Evolutionary conservation across 495 filamentous ascomycete species (phyloP).

Genomic region (Hyphodiscus hymeniophilus): DNA sequence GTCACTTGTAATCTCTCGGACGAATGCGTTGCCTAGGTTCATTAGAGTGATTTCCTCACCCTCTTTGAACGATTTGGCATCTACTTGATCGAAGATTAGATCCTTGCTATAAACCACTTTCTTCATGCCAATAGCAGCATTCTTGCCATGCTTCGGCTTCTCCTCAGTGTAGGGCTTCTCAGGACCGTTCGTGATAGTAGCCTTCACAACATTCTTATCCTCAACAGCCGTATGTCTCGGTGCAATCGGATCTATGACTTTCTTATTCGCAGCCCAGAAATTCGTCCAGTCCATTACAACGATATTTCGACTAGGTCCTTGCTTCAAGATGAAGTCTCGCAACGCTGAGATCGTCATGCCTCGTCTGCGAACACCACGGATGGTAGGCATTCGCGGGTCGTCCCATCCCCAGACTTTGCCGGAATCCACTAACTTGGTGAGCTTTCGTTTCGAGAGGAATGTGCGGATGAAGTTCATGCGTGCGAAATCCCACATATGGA

Average conservation of each 20-base stretch:
- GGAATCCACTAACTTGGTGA: conserved; percentile 83
- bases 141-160: conserved; percentile 68
- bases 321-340: conserved; percentile 73
- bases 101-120: conserved; percentile 58
- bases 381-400: conserved; percentile 75
- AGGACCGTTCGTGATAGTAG: conserved; percentile 50
- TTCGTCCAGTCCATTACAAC: conserved; percentile 71
- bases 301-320: conserved; percentile 73
- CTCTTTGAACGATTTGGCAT: conserved; percentile 60
- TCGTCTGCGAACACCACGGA: conserved; percentile 66
- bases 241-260: conserved; percentile 73
- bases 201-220: conserved; percentile 49
- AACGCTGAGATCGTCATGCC: conserved; percentile 75
- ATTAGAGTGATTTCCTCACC: conserved; percentile 82
- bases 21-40: conserved; percentile 80
- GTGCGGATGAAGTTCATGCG: conserved; percentile 94
- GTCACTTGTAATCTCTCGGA: conserved; percentile 54
- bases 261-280: conserved; percentile 83
- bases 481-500: conserved; percentile 96
- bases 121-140: conserved; percentile 64
- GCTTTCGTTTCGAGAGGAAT: conserved; percentile 87
- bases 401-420: conserved; percentile 83
- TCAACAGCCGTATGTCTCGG: conserved; percentile 66
- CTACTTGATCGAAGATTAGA: conserved; percentile 67
- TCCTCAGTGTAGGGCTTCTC: conserved; percentile 52